Base-by-base conservation (phyloP, 2,329 filamentous ascomycete species). In the Diplodia scrobiculata region DNA sequence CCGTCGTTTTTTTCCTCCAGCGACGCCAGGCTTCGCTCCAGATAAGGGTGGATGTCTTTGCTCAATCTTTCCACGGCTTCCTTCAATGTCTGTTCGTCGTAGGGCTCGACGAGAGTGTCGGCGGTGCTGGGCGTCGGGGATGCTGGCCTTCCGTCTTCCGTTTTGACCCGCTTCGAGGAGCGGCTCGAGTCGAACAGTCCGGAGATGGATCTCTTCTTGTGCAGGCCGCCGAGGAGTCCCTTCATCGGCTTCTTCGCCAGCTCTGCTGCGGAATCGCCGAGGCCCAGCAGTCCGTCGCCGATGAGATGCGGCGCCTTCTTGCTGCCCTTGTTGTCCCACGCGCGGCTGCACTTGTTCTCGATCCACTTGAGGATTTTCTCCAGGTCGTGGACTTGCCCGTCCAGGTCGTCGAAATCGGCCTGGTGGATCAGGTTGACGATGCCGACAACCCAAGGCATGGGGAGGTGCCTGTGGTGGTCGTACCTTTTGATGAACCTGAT, bases 341-440 rank as follows among this genome's bases (percentile, higher is more conserved):
- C 52, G 14, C 5, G 21, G 32, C n/a, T 17, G 52, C 52, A 54
- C 11, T 54, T 54, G 52, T 54, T 54, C 25, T 32, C n/a, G 32
- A 54, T 25, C 52, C 52, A 54, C 25, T 27, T 29, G 10, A 54
- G 52, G n/a, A 54, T 54, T 4, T n/a, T 54, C 14, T 54, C 52
- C 9, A 54, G 52, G 9, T 54, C 13, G 32, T 6, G n/a, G 19
- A 54, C 27, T 10, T 54, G 52, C 11, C 32, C 32, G 17, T 54
- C 52, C 25, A 54, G 52, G 3, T 36, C 25, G 9, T 54, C 52
- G 3, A 54, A 38, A 7, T 36, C 32, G 32, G 52, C 52, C 6
- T 10, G 0, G 29, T 25, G 21, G 17, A 54, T 14, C 25, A 54
- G 11, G 3, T 54, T 6, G 52, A 54, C 38, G n/a, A 54, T 36